Evolutionary conservation across 208 protist species (phyloP), one percentile per base, ranked within the genome.

Genomic region (Kentomonas sorsogonicus): DNA sequence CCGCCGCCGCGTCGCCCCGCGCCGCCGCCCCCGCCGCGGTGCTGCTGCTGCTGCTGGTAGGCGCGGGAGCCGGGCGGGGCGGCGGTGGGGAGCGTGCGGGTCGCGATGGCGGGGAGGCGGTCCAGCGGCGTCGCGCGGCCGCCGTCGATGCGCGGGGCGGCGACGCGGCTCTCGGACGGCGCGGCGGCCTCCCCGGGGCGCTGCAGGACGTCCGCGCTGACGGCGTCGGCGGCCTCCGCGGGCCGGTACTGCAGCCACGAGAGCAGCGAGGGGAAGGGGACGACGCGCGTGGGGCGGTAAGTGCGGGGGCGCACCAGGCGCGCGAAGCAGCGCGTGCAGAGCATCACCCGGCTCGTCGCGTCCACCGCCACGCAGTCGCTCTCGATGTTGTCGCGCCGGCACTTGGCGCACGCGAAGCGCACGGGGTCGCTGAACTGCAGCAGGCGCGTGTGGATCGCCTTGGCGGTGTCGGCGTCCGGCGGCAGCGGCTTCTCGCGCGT

Each of bases 221-320:
- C 7, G 22, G 16, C 43, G n/a, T 23, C 43, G n/a, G 43, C 25
- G 10, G 43, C 25, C 50, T 70, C 55, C 18, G 66, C 55, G 4
- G 85, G 85, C 53, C 68, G 77, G 72, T 92, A 92, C 58, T 85
- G 74, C 13, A 92, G 69, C 82, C 85, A 92, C 38, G 85, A 89
- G 36, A 92, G 71, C 45, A 92, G 72, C 3, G 85, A 92, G 1
- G 85, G 85, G 64, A 92, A 92, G 1, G 85, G 85, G 9, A 92
- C 80, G 39, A 87, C 66, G 52, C 85, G 76, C 52, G 66, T 88
- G 3, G 81, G 85, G 23, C 62, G 66, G 72, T 88, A 92, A 46
- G 70, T 74, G 34, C 79, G 78, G 0, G 85, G 85, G 1, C 85
- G 79, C 20, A 92, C 76, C 31, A 88, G 79, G 45, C 85, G 80